phyloP scores from a whole-genome alignment of 2,329 filamentous ascomycete genomes.

The Tolypocladium nubicola region DNA sequence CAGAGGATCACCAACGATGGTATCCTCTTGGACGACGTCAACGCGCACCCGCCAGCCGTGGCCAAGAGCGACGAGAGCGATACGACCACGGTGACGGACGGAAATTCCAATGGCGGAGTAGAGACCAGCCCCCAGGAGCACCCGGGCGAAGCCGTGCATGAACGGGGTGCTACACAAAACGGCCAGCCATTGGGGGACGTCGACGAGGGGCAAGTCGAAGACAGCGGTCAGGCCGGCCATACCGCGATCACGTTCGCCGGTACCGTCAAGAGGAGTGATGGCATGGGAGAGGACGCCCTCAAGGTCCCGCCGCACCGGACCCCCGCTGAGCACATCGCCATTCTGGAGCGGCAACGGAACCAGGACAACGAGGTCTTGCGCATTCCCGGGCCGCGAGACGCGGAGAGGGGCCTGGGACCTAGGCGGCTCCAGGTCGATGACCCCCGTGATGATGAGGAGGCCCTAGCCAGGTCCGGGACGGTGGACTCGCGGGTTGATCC shows the following conservation, averaged over 20 bases:
- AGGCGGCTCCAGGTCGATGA: constrained; percentile 34
- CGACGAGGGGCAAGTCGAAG: neutral
- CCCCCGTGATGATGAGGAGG: constrained; percentile 23
- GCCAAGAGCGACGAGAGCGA: constrained; percentile 27
- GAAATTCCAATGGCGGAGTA: constrained; percentile 10
- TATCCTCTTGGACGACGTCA: constrained; percentile 34
- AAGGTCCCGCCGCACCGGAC: constrained; percentile 39
- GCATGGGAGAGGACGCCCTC: constrained; percentile 35
- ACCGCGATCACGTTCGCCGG: constrained; percentile 56
- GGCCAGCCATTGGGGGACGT: neutral
- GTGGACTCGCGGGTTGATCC: constrained; percentile 15
- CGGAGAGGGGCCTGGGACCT: constrained; percentile 70
- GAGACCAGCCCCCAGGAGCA: constrained; percentile 3
- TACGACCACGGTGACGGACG: constrained; percentile 17
- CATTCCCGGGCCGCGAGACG: constrained; percentile 87
- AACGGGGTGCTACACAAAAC: neutral
- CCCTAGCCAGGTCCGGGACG: constrained; percentile 12
- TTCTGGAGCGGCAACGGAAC: constrained; percentile 75
- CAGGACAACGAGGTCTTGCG: constrained; percentile 65
- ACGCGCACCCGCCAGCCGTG: constrained; percentile 14
- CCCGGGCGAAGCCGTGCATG: neutral
- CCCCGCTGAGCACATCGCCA: constrained; percentile 75
- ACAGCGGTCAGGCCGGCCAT: constrained; percentile 6
- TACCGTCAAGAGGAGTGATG: constrained; percentile 50
- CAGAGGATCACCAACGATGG: constrained; percentile 52